phyloP scores from a whole-genome alignment of 768 basidiomycete genomes.

The Butyriboletus loyo region DNA sequence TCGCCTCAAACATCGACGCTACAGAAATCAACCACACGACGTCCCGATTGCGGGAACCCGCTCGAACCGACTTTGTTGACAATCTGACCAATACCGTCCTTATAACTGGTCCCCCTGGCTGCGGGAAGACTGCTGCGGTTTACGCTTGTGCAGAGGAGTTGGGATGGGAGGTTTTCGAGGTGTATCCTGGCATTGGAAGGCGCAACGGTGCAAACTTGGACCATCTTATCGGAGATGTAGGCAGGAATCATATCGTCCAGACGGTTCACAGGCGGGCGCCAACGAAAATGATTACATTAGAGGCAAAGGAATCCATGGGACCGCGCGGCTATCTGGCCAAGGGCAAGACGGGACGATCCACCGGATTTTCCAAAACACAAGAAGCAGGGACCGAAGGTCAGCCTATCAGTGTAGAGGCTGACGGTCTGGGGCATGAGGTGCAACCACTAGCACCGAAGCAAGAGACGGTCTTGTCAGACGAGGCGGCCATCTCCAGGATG shows the following conservation, averaged over 20 bases:
- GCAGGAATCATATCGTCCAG: slow-evolving; percentile 84
- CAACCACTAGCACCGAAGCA: slow-evolving; percentile 1
- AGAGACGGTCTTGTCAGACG: slow-evolving; percentile 1
- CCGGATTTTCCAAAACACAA: background rate
- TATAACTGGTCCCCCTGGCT: slow-evolving; percentile 76
- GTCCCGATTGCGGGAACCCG: slow-evolving; percentile 8
- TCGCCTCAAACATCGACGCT: background rate
- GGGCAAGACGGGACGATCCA: slow-evolving; percentile 1
- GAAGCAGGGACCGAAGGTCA: slow-evolving; percentile 16
- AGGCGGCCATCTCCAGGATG: background rate
- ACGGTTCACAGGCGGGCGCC: slow-evolving; percentile 21
- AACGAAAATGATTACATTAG: slow-evolving; percentile 3
- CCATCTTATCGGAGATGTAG: slow-evolving; percentile 84
- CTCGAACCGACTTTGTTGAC: slow-evolving; percentile 33
- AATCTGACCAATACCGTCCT: slow-evolving; percentile 84
- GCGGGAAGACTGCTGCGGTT: slow-evolving; percentile 89
- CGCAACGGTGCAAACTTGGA: slow-evolving; percentile 78
- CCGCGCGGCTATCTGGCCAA: slow-evolving; percentile 18
- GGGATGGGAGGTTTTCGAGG: slow-evolving; percentile 95
- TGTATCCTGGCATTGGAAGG: slow-evolving; percentile 92
- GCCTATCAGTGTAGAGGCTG: slow-evolving; percentile 24
- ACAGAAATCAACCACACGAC: slow-evolving; percentile 4
- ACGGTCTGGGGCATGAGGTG: slow-evolving; percentile 1
- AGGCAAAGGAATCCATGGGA: slow-evolving; percentile 8
- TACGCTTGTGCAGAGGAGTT: slow-evolving; percentile 94